These are phyloP conservation scores for Leishmania guyanensis DNA, from an alignment of 208 protist genomes.

Conservation along the genomic window DNA sequence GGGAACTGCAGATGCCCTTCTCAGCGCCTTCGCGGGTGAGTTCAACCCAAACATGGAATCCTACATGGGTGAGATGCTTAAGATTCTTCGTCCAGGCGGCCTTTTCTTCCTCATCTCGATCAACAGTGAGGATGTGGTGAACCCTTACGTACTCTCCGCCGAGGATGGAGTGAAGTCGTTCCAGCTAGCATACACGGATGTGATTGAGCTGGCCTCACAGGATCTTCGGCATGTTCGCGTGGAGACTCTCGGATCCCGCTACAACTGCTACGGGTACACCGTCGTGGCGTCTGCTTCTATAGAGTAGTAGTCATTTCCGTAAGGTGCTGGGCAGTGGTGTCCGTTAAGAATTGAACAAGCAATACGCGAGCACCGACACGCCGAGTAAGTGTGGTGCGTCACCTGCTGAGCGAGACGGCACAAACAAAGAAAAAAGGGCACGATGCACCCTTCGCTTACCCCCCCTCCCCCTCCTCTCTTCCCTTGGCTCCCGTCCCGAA, in stretches of 20 bases:
- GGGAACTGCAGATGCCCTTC: slow-evolving; percentile 60
- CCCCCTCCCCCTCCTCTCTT: not conserved
- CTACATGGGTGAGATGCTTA: slow-evolving; percentile 42
- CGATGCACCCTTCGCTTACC: not conserved
- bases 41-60: slow-evolving; percentile 58
- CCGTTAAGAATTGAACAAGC: not conserved
- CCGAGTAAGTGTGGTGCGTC: not conserved
- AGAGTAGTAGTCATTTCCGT: not conserved
- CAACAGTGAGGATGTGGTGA: slow-evolving; percentile 54
- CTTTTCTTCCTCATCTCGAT: slow-evolving; percentile 64
- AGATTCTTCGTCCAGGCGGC: slow-evolving; percentile 38
- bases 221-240: slow-evolving; percentile 35
- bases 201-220: slow-evolving; percentile 31
- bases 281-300: slow-evolving; percentile 16
- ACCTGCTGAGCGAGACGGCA: too few species aligned
- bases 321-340: not conserved
- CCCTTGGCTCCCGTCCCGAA: not conserved
- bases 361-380: too few species aligned
- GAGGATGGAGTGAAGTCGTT: slow-evolving; percentile 35
- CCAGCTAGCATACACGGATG: slow-evolving; percentile 16
- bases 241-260: slow-evolving; percentile 61
- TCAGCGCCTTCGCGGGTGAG: slow-evolving; percentile 61
- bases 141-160: slow-evolving; percentile 45
- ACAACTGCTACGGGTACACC: slow-evolving; percentile 47
- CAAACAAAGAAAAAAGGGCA: too few species aligned